phyloP scores from a whole-genome alignment of 768 basidiomycete genomes.

The Lentinus tigrinus region DNA sequence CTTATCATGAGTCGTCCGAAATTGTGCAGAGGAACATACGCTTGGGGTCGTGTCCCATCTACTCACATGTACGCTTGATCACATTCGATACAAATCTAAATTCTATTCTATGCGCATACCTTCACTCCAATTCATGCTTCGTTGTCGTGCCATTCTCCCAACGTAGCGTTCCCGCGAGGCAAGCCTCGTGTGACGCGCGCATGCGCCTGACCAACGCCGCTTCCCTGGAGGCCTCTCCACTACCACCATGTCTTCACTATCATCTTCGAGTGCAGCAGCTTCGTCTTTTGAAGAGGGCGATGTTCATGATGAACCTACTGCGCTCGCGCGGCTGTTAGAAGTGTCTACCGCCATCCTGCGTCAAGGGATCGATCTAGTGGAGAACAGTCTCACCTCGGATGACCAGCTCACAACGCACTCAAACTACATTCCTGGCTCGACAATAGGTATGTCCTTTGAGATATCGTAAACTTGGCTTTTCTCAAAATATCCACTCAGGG shows the following conservation, averaged over 20 bases:
- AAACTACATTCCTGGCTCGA: conserved; percentile 81
- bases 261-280: not conserved
- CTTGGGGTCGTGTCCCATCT: conserved; percentile 17
- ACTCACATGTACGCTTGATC: conserved; percentile 11
- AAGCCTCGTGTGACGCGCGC: conserved; percentile 12
- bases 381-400: conserved; percentile 62
- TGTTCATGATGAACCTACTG: conserved; percentile 20
- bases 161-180: not conserved
- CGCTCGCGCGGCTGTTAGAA: conserved; percentile 54
- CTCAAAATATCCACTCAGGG: conserved; percentile 40
- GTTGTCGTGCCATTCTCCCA: not conserved
- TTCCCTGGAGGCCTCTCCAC: not conserved
- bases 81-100: not conserved
- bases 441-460: conserved; percentile 60
- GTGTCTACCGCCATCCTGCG: conserved; percentile 67
- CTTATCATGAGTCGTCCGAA: conserved; percentile 66
- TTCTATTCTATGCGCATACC: not conserved
- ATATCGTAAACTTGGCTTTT: not conserved
- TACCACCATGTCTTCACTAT: conserved; percentile 7
- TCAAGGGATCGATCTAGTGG: conserved; percentile 73
- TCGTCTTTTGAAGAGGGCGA: not conserved
- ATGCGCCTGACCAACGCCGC: conserved; percentile 17
- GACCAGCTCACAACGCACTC: conserved; percentile 69
- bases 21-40: conserved; percentile 69
- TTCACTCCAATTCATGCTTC: not conserved